Percentiles rank a stretch among this genome's conserved stretches.
These are phyloP conservation scores for Tetrahymena borealis DNA, from an alignment of 73 alveolate species.

Conservation along the genomic window DNA sequence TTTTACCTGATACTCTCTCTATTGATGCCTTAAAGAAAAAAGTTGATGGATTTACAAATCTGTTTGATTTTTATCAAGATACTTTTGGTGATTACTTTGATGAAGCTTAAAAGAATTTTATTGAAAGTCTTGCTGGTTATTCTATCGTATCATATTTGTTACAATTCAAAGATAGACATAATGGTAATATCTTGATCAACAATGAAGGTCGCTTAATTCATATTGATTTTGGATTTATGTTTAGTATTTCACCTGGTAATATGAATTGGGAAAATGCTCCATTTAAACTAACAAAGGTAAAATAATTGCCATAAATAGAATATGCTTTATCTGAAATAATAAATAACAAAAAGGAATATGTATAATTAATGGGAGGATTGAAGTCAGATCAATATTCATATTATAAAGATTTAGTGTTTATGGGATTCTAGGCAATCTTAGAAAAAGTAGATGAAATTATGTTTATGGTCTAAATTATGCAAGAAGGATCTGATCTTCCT, in stretches of 20 bases:
- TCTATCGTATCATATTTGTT: constrained; percentile 66
- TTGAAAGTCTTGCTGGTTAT: constrained; percentile 84
- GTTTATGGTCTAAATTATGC: constrained; percentile 20
- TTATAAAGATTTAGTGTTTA: constrained; percentile 12
- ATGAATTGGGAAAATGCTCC: constrained; percentile 86
- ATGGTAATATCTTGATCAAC: constrained; percentile 83
- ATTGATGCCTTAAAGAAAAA: constrained; percentile 73
- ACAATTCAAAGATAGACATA: constrained; percentile 88
- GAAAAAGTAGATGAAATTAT: constrained; percentile 10
- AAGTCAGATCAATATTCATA: constrained; percentile 25
- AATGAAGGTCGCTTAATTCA: constrained; percentile 83
- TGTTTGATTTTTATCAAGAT: constrained; percentile 54
- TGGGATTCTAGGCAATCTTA: constrained; percentile 13
- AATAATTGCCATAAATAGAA: background rate
- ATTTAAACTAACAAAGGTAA: constrained; percentile 65
- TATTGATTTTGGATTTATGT: constrained; percentile 89
- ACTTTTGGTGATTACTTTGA: constrained; percentile 61
- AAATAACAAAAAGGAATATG: constrained; percentile 23
- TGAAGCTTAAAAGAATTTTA: constrained; percentile 64
- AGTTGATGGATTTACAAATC: constrained; percentile 51
- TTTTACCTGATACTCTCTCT: constrained; percentile 68
- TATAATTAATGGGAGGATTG: constrained; percentile 28
- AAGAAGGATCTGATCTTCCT: constrained; percentile 28
- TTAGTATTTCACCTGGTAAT: constrained; percentile 86
- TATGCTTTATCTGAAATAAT: background rate